These are phyloP conservation scores for Coemansia sp. DNA, from an alignment of 192 early-diverging fungal genomes.

Conservation along the genomic window DNA sequence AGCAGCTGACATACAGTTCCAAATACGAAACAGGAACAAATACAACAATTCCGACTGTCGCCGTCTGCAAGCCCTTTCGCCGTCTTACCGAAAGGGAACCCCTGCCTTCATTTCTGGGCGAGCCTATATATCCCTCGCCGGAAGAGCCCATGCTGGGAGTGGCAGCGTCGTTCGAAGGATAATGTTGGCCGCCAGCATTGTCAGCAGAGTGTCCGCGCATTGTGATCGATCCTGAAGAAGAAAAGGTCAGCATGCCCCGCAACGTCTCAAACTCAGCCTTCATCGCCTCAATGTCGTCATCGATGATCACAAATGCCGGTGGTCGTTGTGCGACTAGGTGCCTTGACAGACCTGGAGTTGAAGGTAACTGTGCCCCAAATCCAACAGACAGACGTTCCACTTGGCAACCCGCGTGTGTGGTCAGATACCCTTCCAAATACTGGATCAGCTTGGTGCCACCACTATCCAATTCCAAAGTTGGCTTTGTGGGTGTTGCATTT, in stretches of 20 bases:
- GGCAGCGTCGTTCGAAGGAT: neutral
- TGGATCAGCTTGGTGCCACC: conserved; percentile 4
- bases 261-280: conserved; percentile 44
- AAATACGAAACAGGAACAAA: conserved; percentile 22
- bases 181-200: neutral
- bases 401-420: conserved; percentile 18
- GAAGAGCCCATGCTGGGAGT: neutral
- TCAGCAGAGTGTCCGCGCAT: conserved; percentile 11
- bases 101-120: neutral
- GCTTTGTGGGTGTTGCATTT: neutral
- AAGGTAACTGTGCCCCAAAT: conserved; percentile 15
- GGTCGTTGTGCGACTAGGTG: conserved; percentile 40
- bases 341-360: conserved; percentile 26
- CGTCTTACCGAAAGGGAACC: conserved; percentile 9
- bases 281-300: conserved; percentile 27
- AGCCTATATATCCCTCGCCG: neutral
- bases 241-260: conserved; percentile 50
- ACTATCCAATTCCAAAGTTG: neutral
- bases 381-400: conserved; percentile 29
- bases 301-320: conserved; percentile 42
- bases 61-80: conserved; percentile 25
- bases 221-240: conserved; percentile 7
- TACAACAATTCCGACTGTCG: conserved; percentile 42
- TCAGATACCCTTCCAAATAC: conserved; percentile 24
- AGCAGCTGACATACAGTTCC: conserved; percentile 20